Conservation (phyloP, 371 early-diverging fungal species). For the Actinomortierella ambigua region DNA sequence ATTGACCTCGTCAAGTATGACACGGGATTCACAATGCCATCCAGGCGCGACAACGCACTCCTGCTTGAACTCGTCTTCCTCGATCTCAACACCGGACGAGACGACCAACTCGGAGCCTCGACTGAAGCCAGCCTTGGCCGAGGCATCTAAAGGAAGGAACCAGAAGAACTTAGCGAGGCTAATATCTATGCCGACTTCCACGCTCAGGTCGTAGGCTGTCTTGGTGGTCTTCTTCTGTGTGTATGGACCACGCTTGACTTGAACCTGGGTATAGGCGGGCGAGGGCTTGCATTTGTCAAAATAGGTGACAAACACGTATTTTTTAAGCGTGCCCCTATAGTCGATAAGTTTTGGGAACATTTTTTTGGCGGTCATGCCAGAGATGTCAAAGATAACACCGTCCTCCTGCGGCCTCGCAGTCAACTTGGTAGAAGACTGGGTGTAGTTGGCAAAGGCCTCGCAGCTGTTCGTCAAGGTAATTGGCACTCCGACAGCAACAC, state of each 20-base stretch:
- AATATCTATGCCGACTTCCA: conserved; percentile 18
- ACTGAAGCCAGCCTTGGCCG: conserved; percentile 12
- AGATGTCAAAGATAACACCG: conserved; percentile 9
- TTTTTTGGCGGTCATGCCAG: conserved; percentile 19
- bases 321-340: conserved; percentile 3
- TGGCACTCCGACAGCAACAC: too few relatives aligned
- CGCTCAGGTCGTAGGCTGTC: conserved; percentile 15
- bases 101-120: conserved; percentile 10
- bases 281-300: conserved; percentile 4
- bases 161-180: conserved; percentile 11
- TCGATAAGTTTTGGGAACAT: conserved; percentile 16
- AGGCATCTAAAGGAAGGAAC: too few relatives aligned
- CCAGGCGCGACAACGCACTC: conserved; percentile 19
- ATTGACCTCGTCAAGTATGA: conserved; percentile 14
- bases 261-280: conserved; percentile 13
- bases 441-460: conserved; percentile 11
- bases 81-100: conserved; percentile 12
- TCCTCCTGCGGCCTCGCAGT: conserved; percentile 14
- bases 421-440: conserved; percentile 8
- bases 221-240: conserved; percentile 10
- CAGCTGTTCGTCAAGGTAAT: conserved; percentile 16
- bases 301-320: conserved; percentile 19
- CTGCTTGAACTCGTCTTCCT: conserved; percentile 13
- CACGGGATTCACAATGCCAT: conserved; percentile 13
- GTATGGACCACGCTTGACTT: conserved; percentile 23